Conservation (phyloP, 805 yeast genomes). For the Ogataea siamensis region DNA sequence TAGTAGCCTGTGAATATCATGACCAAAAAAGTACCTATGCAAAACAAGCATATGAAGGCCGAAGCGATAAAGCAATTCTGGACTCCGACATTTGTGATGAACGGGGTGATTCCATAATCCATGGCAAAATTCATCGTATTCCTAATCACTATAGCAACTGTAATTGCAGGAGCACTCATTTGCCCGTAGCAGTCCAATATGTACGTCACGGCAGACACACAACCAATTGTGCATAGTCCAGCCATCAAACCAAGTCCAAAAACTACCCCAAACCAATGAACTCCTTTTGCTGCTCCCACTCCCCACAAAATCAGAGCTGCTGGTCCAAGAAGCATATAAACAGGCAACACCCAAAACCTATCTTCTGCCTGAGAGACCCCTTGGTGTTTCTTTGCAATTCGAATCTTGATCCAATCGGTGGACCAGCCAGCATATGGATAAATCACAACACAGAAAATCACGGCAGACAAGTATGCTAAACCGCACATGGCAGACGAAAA, state of each 20-base stretch:
- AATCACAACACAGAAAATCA: slow-evolving; percentile 44
- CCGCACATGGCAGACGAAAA: slow-evolving; percentile 48
- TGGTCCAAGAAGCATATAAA: slow-evolving; percentile 50
- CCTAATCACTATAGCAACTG: slow-evolving; percentile 55
- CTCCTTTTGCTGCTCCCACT: slow-evolving; percentile 53
- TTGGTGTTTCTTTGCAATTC: slow-evolving; percentile 45
- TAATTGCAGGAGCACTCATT: slow-evolving; percentile 51
- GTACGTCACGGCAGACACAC: slow-evolving; percentile 51
- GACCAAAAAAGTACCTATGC: slow-evolving; percentile 44
- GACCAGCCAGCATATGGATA: slow-evolving; percentile 48
- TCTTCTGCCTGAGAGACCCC: slow-evolving; percentile 59
- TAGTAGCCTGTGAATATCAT: slow-evolving; percentile 37
- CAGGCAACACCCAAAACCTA: slow-evolving; percentile 50
- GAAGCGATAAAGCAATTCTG: slow-evolving; percentile 57
- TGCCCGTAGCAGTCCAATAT: slow-evolving; percentile 57
- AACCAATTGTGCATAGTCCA: slow-evolving; percentile 52
- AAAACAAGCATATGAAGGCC: slow-evolving; percentile 48
- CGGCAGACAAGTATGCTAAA: slow-evolving; percentile 51
- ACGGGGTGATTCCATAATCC: slow-evolving; percentile 58
- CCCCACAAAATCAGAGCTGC: slow-evolving; percentile 61
- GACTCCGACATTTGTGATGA: slow-evolving; percentile 50
- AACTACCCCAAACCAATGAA: slow-evolving; percentile 55
- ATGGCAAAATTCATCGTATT: slow-evolving; percentile 59
- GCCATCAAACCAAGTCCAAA: slow-evolving; percentile 57
- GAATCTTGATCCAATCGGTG: slow-evolving; percentile 49